Percentiles rank a stretch among this genome's conserved stretches.
Conservation (phyloP, 768 basidiomycete species). For the Naganishia antarctica region DNA sequence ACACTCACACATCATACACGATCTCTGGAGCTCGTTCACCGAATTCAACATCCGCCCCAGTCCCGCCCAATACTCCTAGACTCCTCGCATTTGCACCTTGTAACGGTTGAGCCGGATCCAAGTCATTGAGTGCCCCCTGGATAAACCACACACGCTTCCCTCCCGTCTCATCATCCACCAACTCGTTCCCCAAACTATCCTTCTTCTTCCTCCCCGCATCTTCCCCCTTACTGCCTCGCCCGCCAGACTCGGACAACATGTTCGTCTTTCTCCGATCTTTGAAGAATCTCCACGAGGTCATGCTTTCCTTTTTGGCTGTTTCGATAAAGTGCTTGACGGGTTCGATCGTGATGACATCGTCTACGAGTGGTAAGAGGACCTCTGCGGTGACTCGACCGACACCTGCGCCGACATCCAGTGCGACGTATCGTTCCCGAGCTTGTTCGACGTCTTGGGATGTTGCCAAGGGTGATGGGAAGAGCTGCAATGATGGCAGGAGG, state of each 20-base stretch:
- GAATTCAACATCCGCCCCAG: constrained; percentile 49
- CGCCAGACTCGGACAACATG: not conserved
- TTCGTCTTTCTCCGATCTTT: constrained; percentile 22
- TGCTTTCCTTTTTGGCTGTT: constrained; percentile 52
- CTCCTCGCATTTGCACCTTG: constrained; percentile 47
- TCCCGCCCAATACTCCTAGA: constrained; percentile 65
- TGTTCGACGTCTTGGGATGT: constrained; percentile 43
- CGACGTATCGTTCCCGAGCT: constrained; percentile 54
- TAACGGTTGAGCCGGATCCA: constrained; percentile 62
- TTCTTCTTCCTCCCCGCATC: not conserved
- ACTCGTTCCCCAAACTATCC: constrained; percentile 20
- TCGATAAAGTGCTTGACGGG: constrained; percentile 74
- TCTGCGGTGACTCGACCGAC: constrained; percentile 86
- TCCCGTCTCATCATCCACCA: constrained; percentile 24
- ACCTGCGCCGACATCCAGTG: constrained; percentile 86
- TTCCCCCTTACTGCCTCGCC: not conserved
- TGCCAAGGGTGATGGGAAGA: constrained; percentile 67
- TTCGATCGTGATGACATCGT: constrained; percentile 82
- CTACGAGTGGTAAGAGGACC: constrained; percentile 81
- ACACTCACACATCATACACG: constrained; percentile 66
- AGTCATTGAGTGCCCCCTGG: constrained; percentile 70
- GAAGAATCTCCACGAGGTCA: constrained; percentile 34
- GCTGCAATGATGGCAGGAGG: constrained; percentile 72
- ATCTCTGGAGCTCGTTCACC: constrained; percentile 50
- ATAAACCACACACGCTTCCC: constrained; percentile 56